A percentile compares a stretch with the other conserved stretches of the same genome.
phyloP scores from a whole-genome alignment of 169 alveolate genomes.

The Eimeria sp. region DNA sequence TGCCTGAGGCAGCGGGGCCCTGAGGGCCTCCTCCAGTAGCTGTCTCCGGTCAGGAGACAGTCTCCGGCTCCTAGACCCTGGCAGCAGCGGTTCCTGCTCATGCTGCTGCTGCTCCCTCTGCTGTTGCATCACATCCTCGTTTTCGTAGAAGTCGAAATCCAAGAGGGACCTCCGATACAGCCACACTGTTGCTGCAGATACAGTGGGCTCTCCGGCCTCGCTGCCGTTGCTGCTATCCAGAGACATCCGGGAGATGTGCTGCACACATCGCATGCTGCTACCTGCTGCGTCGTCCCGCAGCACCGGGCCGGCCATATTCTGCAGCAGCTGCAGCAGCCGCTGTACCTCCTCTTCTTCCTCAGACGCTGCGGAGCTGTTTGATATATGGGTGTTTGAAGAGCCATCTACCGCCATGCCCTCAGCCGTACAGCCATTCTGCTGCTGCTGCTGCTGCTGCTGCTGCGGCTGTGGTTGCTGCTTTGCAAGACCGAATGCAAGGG shows the following conservation, averaged over 20 bases:
- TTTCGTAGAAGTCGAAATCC: conserved; percentile 77
- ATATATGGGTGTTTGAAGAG: not conserved
- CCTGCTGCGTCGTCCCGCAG: conserved; percentile 74
- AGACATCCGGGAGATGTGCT: conserved; percentile 55
- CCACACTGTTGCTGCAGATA: conserved; percentile 69
- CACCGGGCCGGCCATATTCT: conserved; percentile 34
- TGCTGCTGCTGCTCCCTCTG: conserved; percentile 74
- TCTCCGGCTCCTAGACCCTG: conserved; percentile 20
- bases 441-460: conserved; percentile 74
- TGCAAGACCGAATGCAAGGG: conserved; percentile 18
- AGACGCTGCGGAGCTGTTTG: not conserved
- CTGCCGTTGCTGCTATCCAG: conserved; percentile 32
- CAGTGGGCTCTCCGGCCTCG: conserved; percentile 38
- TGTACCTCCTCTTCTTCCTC: conserved; percentile 66
- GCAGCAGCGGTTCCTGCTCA: conserved; percentile 74
- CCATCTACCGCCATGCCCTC: conserved; percentile 46
- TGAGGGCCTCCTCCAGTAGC: conserved; percentile 52
- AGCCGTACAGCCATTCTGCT: conserved; percentile 7
- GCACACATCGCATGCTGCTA: conserved; percentile 76
- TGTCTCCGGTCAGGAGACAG: conserved; percentile 4
- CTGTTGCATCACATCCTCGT: conserved; percentile 61
- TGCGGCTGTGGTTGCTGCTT: conserved; percentile 34
- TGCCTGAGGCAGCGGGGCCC: conserved; percentile 70
- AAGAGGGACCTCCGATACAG: conserved; percentile 69
- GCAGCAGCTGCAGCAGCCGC: conserved; percentile 74